Evolutionary conservation across 208 protist genomes (phyloP), one percentile per base, ranked within the genome.

Genomic region (Naegleria fowleri): DNA sequence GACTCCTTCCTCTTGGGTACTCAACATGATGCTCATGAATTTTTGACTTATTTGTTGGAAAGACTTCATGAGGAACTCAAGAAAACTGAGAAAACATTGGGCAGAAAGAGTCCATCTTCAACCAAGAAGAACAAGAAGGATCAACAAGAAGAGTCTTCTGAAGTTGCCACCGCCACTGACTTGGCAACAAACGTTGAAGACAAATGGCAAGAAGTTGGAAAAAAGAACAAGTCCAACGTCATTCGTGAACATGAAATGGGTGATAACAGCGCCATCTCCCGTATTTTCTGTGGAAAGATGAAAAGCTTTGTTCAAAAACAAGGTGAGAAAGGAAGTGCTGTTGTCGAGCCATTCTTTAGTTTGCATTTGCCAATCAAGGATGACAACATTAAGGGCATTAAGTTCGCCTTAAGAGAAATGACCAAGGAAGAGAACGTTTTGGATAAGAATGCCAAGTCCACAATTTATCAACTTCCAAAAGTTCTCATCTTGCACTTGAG

Each of bases 11-110:
- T 36, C 9, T 58, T 58, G 19, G 85, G 85, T 91, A 92, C 90
- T 13, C 97, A 98, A 92, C 95, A 96, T 83, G 97, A 98, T 92
- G 96, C 96, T 19, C 97, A 98, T 88, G 97, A 98, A 92, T 96
- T 98, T 83, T 93, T 98, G 33, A 93, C 95, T 43, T 96, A 94
- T 11, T 92, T 98, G 38, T 90, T 98, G 29, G 94, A 94, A 88
- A 93, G 95, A 33, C 91, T 98, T 25, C 96, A 98, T 92, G 94
- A 95, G 79, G 97, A 98, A 91, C 91, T 96, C 1, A 96, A 97
- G 88, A 67, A 75, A 6, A 67, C 25, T 48, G 29, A 79, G n/a
- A 9, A 7, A 36, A 79, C 16, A 36, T 67, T 67, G 55, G 55
- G 55, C 1, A 67, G 55, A 67, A 67, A 67, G 55, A 29, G 19